phyloP scores from a whole-genome alignment of 176 grass and related monocot species.

The Rhynchospora pubera region DNA sequence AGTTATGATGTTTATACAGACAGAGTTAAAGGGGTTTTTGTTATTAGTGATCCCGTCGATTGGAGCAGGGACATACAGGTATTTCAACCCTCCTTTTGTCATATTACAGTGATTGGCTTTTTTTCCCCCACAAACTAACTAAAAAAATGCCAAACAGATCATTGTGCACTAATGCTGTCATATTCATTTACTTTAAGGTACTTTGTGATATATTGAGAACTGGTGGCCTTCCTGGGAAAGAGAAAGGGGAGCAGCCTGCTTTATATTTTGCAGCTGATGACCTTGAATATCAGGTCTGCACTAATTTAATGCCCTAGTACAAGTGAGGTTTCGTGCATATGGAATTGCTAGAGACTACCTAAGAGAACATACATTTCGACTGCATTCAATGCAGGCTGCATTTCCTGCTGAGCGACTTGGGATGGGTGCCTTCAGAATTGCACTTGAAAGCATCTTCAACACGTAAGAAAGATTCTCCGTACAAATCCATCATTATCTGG shows the following conservation, averaged over 20 bases:
- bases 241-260: slow-evolving; percentile 71
- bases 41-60: slow-evolving; percentile 88
- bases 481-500: neutral
- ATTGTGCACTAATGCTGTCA: slow-evolving; percentile 16
- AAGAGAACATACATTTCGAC: slow-evolving; percentile 21
- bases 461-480: slow-evolving; percentile 32
- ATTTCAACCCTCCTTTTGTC: neutral
- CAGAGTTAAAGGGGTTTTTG: slow-evolving; percentile 87
- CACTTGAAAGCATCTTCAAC: slow-evolving; percentile 87
- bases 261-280: slow-evolving; percentile 95
- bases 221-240: slow-evolving; percentile 77
- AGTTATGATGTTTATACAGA: slow-evolving; percentile 65
- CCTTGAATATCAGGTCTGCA: slow-evolving; percentile 91
- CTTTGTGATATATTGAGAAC: slow-evolving; percentile 85
- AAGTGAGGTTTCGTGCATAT: neutral
- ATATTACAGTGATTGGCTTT: neutral
- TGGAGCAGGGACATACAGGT: slow-evolving; percentile 99
- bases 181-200: slow-evolving; percentile 44
- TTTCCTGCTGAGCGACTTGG: slow-evolving; percentile 94
- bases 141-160: slow-evolving; percentile 2
- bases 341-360: neutral
- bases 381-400: slow-evolving; percentile 48
- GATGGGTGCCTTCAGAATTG: slow-evolving; percentile 95
- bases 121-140: slow-evolving; percentile 10
- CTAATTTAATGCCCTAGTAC: neutral